Conservation (phyloP, 129 eudicot genomes). For the Gnaphalium uliginosum region DNA sequence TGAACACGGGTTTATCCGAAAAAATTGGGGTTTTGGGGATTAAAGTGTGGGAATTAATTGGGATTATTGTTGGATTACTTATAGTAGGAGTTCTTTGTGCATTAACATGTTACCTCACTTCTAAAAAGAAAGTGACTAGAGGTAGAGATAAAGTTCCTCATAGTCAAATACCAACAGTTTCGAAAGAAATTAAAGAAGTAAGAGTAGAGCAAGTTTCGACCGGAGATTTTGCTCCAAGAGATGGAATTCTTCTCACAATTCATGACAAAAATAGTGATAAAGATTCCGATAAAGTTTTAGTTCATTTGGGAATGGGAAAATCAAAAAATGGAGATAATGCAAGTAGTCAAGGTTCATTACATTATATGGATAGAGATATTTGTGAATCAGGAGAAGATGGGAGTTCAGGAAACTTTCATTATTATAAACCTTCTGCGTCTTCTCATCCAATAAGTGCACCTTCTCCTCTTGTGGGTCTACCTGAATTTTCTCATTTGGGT, state of each 20-base stretch:
- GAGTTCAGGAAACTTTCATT: constrained; percentile 54
- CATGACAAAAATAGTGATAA: constrained; percentile 81
- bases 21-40: constrained; percentile 53
- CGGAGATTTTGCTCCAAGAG: constrained; percentile 58
- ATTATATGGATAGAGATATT: constrained; percentile 52
- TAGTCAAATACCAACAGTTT: constrained; percentile 75
- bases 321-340: constrained; percentile 52
- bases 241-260: constrained; percentile 70
- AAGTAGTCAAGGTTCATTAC: constrained; percentile 73
- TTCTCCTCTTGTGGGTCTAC: constrained; percentile 80
- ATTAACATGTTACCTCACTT: constrained; percentile 66
- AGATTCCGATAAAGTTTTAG: constrained; percentile 73
- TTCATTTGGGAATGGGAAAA: constrained; percentile 67
- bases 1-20: constrained; percentile 55
- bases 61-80: constrained; percentile 67
- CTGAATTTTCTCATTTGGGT: constrained; percentile 86
- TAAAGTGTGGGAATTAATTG: constrained; percentile 85
- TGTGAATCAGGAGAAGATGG: constrained; percentile 76
- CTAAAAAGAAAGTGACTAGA: constrained; percentile 61
- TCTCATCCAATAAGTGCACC: constrained; percentile 74
- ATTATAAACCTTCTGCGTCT: constrained; percentile 57
- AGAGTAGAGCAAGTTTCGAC: constrained; percentile 77
- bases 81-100: constrained; percentile 63
- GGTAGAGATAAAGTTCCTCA: constrained; percentile 44
- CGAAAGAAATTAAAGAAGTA: constrained; percentile 90